Conservation (phyloP, 2,329 filamentous ascomycete species). For the Neonectria neomacrospora region DNA sequence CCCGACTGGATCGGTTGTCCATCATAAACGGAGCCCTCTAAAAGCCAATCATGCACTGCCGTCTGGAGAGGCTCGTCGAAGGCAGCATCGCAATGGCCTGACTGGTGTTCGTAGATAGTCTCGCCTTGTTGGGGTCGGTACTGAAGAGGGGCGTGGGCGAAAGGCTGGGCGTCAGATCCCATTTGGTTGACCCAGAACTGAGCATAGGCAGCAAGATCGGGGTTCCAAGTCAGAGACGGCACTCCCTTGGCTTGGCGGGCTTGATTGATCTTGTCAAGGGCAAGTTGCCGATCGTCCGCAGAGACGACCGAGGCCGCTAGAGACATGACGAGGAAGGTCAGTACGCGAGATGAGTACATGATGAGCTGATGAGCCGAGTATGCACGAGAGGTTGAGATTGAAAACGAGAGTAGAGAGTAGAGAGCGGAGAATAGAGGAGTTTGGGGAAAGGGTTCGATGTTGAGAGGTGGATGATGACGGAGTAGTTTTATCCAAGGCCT, state of each 20-base stretch:
- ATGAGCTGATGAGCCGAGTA: not conserved
- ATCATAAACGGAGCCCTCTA: constrained; percentile 45
- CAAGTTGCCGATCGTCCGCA: constrained; percentile 39
- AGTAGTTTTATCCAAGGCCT: not conserved
- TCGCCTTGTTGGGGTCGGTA: constrained; percentile 51
- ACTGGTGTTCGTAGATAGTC: constrained; percentile 47
- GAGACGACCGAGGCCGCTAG: constrained; percentile 22
- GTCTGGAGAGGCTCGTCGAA: constrained; percentile 47
- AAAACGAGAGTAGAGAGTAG: not conserved
- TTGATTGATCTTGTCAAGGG: constrained; percentile 47
- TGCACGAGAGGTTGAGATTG: not conserved
- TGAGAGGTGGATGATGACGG: not conserved
- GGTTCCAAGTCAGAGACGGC: constrained; percentile 45
- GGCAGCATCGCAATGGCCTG: constrained; percentile 44
- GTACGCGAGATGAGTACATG: constrained; percentile 23
- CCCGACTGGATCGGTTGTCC: constrained; percentile 47
- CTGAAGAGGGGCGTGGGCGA: constrained; percentile 46
- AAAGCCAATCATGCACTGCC: constrained; percentile 48
- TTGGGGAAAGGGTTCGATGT: not conserved
- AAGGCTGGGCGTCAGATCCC: constrained; percentile 44
- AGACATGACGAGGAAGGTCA: constrained; percentile 31
- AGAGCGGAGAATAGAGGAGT: not conserved
- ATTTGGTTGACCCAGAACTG: constrained; percentile 51
- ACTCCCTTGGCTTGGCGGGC: constrained; percentile 46
- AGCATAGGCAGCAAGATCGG: constrained; percentile 47